A percentile compares a stretch with the other conserved stretches of the same genome.
phyloP scores from a whole-genome alignment of 169 alveolate genomes.

The Eimeria acervulina region DNA sequence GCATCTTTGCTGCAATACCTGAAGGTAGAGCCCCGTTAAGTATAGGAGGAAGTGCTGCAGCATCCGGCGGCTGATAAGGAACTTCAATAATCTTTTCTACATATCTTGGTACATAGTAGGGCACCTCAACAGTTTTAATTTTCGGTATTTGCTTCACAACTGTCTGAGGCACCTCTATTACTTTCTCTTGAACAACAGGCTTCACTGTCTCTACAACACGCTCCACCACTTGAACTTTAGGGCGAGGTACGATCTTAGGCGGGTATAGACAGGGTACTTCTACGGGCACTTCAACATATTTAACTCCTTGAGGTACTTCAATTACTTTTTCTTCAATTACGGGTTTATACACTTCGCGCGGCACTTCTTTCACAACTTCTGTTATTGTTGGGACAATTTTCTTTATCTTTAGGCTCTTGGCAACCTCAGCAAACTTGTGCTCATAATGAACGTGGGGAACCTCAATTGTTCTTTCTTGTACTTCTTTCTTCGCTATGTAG shows the following conservation, averaged over 20 bases:
- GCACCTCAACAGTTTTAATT: constrained; percentile 91
- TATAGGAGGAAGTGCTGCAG: constrained; percentile 83
- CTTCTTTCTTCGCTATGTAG: constrained; percentile 91
- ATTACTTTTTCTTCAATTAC: constrained; percentile 92
- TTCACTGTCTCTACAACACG: constrained; percentile 90
- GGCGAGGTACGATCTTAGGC: constrained; percentile 92
- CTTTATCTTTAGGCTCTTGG: constrained; percentile 87
- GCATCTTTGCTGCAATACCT: constrained; percentile 83
- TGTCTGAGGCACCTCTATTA: constrained; percentile 91
- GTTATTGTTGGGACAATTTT: constrained; percentile 89
- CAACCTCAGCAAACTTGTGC: constrained; percentile 90
- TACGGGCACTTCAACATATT: constrained; percentile 93
- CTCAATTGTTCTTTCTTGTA: constrained; percentile 91
- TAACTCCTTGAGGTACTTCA: constrained; percentile 93
- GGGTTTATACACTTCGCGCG: constrained; percentile 90
- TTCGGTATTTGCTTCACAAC: constrained; percentile 91
- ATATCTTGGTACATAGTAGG: constrained; percentile 92
- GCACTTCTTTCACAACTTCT: constrained; percentile 91
- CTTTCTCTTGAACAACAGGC: constrained; percentile 91
- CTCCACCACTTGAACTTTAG: constrained; percentile 90
- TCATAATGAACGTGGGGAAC: constrained; percentile 93
- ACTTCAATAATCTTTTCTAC: constrained; percentile 91
- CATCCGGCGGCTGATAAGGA: constrained; percentile 90
- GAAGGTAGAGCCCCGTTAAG: constrained; percentile 84
- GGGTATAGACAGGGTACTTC: constrained; percentile 93